Evolutionary conservation across 163 green algal genomes (phyloP), one percentile per base, ranked within the genome.

Genomic region (Chloroidium sp.): DNA sequence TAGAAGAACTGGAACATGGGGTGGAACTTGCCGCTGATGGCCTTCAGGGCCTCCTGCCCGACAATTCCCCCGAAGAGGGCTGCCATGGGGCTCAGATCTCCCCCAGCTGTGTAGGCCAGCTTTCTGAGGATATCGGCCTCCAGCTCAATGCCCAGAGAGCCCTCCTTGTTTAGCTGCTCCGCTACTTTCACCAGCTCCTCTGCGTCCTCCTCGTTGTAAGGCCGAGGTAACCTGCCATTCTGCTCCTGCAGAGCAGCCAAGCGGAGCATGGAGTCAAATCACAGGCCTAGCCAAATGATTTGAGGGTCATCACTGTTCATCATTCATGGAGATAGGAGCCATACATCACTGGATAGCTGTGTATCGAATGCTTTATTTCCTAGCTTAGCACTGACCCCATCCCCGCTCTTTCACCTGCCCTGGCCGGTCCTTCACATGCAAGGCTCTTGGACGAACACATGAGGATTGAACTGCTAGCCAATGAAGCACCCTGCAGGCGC

Each of bases 31-130:
- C 93, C 94, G 64, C 85, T 93, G 64, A 95, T 92, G 4, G 96
- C 96, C 88, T 99, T 99, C 72, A 99, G 92, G 12, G 98, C 92
- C 88, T 98, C 94, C 90, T 97, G 93, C 1, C 62, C 62, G 69
- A 98, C 94, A 76, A 99, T 89, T 72, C 96, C 96, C 74, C 96
- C 96, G 85, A 99, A 95, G 88, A 98, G 95, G 59, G 96, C 96
- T 3, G 94, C 90, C 95, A 99, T 98, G 69, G 96, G 95, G 82
- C 88, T 96, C 61, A 99, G 84, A 78, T 96, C 87, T 0, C 86
- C 93, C 36, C 62, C 78, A 68, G 85, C 87, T 78, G 86, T 88
- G 62, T 82, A 86, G 2, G 93, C 90, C 62, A 99, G 86, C 79
- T 90, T 81, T 10, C 78, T 75, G 79, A 98, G 78, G 61, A 98